Base-by-base conservation (phyloP, 164 flowering plant genomes). In the Magnolia officinalis region DNA sequence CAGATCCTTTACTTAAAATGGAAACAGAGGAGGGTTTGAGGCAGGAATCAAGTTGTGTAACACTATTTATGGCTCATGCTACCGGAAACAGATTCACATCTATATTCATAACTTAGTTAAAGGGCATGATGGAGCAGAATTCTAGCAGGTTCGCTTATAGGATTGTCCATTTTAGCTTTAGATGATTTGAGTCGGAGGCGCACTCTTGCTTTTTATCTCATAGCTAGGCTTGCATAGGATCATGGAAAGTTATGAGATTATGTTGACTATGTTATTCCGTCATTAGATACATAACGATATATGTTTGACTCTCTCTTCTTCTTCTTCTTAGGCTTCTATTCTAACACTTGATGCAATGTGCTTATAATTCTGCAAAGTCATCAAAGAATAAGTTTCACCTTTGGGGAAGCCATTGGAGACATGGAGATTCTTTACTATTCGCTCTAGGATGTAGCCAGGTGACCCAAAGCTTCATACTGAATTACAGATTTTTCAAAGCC, bases 321-420 rank as follows among this genome's bases (percentile, higher is more conserved):
- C 55, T 51, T 7, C 14, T 55, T 55, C 14, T 6, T n/a, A n/a
- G n/a, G 21, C 6, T 63, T 63, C 6, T 10, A 0, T 11, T 51
- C 11, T 51, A 51, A 51, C 7, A 51, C 55, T 51, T 51, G 55
- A 2, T 73, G 72, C 86, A 95, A 98, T 93, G 92, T 87, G 94
- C 94, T 73, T 96, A 96, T 84, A 96, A 96, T 81, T 96, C 99
- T 70, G 98, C 98, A 29, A 96, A 96, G 79, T n/a, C n/a, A n/a
- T 88, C 95, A 1, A 93, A 93, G 86, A 90, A 92, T 83, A 92
- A 90, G 84, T 96, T 96, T 84, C 98, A 96, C 78, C 83, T 93
- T 24, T 96, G 97, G 99, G 97, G 97, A 83, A 96, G 97, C 81
- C 95, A 93, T 76, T 96, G 97, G 98, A 85, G 90, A 58, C 99